Evolutionary conservation across 257 asterid species (phyloP).

Genomic region (Anisodus acutangulus): DNA sequence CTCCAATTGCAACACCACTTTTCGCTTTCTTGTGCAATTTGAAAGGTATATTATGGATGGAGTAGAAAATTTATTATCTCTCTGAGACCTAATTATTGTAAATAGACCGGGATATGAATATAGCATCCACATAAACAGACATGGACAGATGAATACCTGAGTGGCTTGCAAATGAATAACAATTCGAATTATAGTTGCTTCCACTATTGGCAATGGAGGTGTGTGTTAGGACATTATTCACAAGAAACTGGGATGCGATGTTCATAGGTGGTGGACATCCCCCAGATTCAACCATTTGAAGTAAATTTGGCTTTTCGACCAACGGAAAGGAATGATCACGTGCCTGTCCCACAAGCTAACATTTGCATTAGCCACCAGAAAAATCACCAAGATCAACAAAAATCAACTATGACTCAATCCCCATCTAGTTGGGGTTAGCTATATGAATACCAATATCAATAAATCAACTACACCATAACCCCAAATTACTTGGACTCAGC

Average conservation of each 20-base stretch:
- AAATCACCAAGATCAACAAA: conserved; percentile 25
- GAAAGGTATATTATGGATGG: conserved; percentile 8
- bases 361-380: conserved; percentile 21
- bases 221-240: conserved; percentile 56
- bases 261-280: conserved; percentile 50
- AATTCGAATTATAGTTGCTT: conserved; percentile 46
- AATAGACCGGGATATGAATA: conserved; percentile 16
- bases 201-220: conserved; percentile 34
- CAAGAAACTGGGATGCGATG: conserved; percentile 49
- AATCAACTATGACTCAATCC: background rate
- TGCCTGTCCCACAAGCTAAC: conserved; percentile 58
- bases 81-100: conserved; percentile 15
- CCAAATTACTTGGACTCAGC: conserved; percentile 8
- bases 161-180: conserved; percentile 60
- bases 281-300: conserved; percentile 52
- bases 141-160: conserved; percentile 46
- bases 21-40: background rate
- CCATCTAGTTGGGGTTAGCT: conserved; percentile 12
- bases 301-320: conserved; percentile 49
- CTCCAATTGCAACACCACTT: background rate
- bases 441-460: conserved; percentile 8
- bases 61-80: conserved; percentile 10
- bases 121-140: conserved; percentile 8
- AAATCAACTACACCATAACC: background rate
- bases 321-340: conserved; percentile 36